phyloP scores from a whole-genome alignment of 768 basidiomycete genomes.

The Naganishia randhawae region DNA sequence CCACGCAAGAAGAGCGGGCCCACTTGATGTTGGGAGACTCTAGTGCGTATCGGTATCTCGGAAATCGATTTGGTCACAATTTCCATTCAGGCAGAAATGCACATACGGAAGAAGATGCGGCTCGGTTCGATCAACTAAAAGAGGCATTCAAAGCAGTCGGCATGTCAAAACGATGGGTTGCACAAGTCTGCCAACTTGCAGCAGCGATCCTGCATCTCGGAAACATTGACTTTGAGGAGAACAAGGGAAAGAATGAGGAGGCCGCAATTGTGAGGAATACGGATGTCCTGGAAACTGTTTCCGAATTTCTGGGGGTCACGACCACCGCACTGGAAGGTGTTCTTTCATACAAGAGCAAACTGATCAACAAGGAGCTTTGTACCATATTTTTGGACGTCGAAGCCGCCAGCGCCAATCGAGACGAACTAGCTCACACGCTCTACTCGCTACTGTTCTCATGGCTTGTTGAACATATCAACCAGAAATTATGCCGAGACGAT shows the following conservation, averaged over 20 bases:
- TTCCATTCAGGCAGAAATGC: constrained; percentile 34
- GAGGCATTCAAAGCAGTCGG: constrained; percentile 88
- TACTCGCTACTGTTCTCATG: constrained; percentile 93
- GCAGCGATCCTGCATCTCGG: constrained; percentile 96
- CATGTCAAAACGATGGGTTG: constrained; percentile 86
- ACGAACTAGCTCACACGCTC: constrained; percentile 86
- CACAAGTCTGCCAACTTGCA: constrained; percentile 88
- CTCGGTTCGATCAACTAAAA: constrained; percentile 89
- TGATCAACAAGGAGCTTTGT: constrained; percentile 94
- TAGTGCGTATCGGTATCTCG: constrained; percentile 79
- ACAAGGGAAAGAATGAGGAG: constrained; percentile 78
- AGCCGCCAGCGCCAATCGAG: constrained; percentile 84
- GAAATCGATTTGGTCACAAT: constrained; percentile 53
- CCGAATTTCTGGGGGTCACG: constrained; percentile 85
- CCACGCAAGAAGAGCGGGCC: constrained; percentile 77
- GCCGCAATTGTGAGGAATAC: constrained; percentile 85
- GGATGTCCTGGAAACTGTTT: constrained; percentile 74
- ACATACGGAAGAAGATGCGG: constrained; percentile 68
- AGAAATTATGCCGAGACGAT: constrained; percentile 88
- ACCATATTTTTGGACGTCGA: constrained; percentile 94
- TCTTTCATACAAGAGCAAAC: constrained; percentile 83
- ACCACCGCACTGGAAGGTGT: constrained; percentile 62
- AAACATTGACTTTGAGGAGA: constrained; percentile 85
- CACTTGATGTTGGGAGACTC: constrained; percentile 81
- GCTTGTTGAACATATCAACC: constrained; percentile 94